These are phyloP conservation scores for Dissophora ornata DNA, from an alignment of 192 early-diverging fungal genomes.

Conservation along the genomic window DNA sequence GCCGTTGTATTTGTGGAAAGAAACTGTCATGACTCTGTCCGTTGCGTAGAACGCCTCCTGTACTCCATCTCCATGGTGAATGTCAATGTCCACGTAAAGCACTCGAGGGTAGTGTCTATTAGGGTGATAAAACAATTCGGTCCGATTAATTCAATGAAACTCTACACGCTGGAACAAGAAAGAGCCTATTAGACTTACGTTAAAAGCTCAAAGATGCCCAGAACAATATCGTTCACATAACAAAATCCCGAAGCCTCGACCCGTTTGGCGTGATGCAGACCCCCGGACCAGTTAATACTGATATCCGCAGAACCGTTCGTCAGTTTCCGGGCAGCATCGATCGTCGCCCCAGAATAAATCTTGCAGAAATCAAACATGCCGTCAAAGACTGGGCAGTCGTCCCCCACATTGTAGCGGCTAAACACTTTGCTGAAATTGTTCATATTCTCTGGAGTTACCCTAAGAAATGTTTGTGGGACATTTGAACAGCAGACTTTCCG, in stretches of 20 bases:
- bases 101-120: constrained; percentile 80
- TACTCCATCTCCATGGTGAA: constrained; percentile 99
- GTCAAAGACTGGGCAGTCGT: constrained; percentile 98
- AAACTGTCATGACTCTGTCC: constrained; percentile 94
- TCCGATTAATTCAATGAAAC: too few species aligned
- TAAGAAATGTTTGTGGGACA: too few species aligned
- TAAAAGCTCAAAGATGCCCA: constrained; percentile 90
- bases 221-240: constrained; percentile 98
- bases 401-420: constrained; percentile 89
- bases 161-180: too few species aligned
- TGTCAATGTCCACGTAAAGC: constrained; percentile 96
- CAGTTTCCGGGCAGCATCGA: constrained; percentile 90
- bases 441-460: constrained; percentile 79
- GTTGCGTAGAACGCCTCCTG: constrained; percentile 95
- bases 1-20: constrained; percentile 93
- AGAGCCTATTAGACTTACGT: too few species aligned
- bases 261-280: constrained; percentile 93
- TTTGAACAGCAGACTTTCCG: too few species aligned
- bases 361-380: constrained; percentile 97
- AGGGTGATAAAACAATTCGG: too few species aligned
- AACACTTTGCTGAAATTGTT: constrained; percentile 68
- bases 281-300: constrained; percentile 98
- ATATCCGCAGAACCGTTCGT: constrained; percentile 87
- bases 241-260: constrained; percentile 95
- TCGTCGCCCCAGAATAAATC: constrained; percentile 92